Evolutionary conservation across 1,139 yeast species (phyloP), one percentile per base, ranked within the genome.

Genomic region (Wickerhamomyces sp.): DNA sequence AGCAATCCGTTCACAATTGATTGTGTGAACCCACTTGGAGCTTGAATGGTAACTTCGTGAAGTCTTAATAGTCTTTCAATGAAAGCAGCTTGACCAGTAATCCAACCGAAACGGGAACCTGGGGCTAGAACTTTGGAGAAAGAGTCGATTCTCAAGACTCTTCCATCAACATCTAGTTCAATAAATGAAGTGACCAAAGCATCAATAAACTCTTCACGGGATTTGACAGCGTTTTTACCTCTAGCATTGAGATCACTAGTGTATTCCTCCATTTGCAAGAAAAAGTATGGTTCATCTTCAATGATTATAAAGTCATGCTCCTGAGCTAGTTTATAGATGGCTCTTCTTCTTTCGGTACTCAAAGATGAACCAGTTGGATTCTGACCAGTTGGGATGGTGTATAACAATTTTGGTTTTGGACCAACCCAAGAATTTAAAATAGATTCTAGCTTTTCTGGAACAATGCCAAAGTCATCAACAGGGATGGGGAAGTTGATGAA

Each of bases 251-350:
- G 41, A 30, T 52, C 55, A 16, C 49, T 54, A 42, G 75, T 71
- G 62, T 79, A 83, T 30, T 70, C 52, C 40, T 79, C 86, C 95
- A 86, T 85, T 64, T 87, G 96, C 57, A 88, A 68, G 68, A 85
- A 88, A 69, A 84, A 88, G 73, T 88, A 88, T 26, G 96, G 96
- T 62, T 88, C 96, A 59, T 88, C 96, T 64, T 88, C 96, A 34
- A 87, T 63, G 47, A 88, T 77, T 35, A 88, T 54, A 52, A 88
- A 68, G 61, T 88, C 95, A 58, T 86, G 79, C 62, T 84, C 77
- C 52, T 76, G 78, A 19, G 91, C 86, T 46, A 87, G 57, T 40
- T 73, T 66, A 62, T 87, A 87, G 43, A 88, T 72, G 33, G 68
- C 73, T 46, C 65, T 59, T 62, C 95, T 84, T 64, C 96, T 77